These are phyloP conservation scores for Fomitopsis serialis DNA, from an alignment of 768 basidiomycete species.

Conservation along the genomic window DNA sequence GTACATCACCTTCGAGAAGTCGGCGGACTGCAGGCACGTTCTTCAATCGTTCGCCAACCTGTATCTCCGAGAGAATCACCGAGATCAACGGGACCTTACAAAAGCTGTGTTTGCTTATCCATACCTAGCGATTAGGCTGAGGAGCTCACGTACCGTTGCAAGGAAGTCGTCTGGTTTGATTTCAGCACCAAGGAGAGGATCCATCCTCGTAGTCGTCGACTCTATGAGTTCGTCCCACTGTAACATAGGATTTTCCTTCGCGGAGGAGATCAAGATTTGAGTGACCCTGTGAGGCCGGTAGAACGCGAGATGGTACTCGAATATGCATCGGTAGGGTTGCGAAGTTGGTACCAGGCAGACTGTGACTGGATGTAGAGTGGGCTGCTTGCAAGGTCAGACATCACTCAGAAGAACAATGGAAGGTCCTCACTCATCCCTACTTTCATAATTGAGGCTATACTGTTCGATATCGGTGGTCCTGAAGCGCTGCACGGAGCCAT, in stretches of 20 bases:
- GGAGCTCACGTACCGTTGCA: neutral
- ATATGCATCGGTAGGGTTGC: slow-evolving; percentile 43
- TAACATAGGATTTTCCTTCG: slow-evolving; percentile 24
- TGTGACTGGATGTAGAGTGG: slow-evolving; percentile 62
- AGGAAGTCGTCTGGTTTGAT: neutral
- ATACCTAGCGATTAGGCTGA: neutral
- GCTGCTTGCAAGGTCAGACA: slow-evolving; percentile 26
- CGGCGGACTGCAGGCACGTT: neutral
- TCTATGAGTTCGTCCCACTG: slow-evolving; percentile 31
- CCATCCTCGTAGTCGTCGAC: neutral
- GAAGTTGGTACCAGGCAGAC: slow-evolving; percentile 59
- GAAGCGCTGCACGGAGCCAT: slow-evolving; percentile 31
- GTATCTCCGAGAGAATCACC: neutral
- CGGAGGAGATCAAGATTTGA: slow-evolving; percentile 39
- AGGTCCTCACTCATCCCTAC: slow-evolving; percentile 43
- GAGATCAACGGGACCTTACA: neutral
- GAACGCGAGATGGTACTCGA: slow-evolving; percentile 40
- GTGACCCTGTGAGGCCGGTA: slow-evolving; percentile 45
- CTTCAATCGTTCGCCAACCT: neutral
- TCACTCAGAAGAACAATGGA: too few relatives aligned
- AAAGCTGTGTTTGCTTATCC: neutral
- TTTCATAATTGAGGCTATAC: slow-evolving; percentile 47
- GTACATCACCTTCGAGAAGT: too few relatives aligned
- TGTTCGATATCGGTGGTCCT: slow-evolving; percentile 41
- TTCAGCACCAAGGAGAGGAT: neutral